Conservation (phyloP, 768 basidiomycete species). For the Russula brevipes region DNA sequence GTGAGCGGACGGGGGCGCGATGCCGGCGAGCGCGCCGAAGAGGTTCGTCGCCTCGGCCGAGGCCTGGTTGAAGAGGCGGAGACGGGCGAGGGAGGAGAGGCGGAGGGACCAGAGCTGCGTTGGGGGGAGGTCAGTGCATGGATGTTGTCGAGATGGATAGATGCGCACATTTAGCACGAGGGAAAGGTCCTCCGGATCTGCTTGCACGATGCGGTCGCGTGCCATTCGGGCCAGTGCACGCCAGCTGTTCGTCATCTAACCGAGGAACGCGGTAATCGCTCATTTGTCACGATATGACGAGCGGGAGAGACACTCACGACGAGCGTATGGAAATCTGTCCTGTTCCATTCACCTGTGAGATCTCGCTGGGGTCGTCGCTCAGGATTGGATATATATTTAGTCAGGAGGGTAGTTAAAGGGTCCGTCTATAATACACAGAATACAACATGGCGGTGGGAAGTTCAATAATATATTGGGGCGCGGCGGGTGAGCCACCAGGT, state of each 20-base stretch:
- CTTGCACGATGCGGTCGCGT: conserved; percentile 64
- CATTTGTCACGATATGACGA: background rate
- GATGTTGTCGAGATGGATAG: background rate
- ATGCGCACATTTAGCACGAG: conserved; percentile 61
- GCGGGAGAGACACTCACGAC: conserved; percentile 53
- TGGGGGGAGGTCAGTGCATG: background rate
- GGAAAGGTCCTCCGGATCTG: conserved; percentile 62
- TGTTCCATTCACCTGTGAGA: conserved; percentile 66
- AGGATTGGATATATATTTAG: conserved; percentile 76
- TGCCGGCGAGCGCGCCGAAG: conserved; percentile 60
- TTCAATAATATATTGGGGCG: conserved; percentile 36
- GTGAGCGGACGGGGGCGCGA: conserved; percentile 49
- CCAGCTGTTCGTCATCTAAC: conserved; percentile 86
- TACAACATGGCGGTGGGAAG: conserved; percentile 21
- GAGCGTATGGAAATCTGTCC: conserved; percentile 67
- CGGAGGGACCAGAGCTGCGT: conserved; percentile 79
- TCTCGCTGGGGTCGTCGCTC: conserved; percentile 72
- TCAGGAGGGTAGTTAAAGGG: conserved; percentile 72
- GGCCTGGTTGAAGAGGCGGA: conserved; percentile 84
- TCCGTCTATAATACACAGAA: conserved; percentile 53
- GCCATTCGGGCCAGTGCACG: conserved; percentile 80
- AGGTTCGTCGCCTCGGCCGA: conserved; percentile 79
- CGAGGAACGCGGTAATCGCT: conserved; percentile 4
- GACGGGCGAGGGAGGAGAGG: conserved; percentile 68
- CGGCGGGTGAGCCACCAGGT: conserved; percentile 57